Base-by-base conservation (phyloP, 148 eudicot genomes). In the Rhododendron molle region DNA sequence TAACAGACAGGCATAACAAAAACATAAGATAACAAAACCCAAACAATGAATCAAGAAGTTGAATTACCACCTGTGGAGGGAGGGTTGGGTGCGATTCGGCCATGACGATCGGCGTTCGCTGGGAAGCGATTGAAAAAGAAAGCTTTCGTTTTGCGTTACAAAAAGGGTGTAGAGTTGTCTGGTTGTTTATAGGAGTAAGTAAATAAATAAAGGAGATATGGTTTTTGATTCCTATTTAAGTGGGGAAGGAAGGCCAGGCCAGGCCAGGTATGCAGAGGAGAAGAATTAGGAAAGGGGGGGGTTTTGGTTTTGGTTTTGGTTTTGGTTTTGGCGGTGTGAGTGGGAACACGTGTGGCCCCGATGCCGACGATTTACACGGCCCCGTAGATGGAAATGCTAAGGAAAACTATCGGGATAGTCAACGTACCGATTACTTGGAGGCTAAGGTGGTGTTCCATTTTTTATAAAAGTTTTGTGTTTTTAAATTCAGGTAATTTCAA, bases 31-130 rank as follows among this genome's bases (percentile, higher is more conserved):
- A 67, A 10, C 14, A 12, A 67, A 26, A 67, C 73, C 73, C 34
- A 67, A 54, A 16, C 18, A 54, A 18, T 67, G 34, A 11, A 67
- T 67, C 32, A 26, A 43, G n/a, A 78, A 78, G 30, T 78, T 1
- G 81, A 78, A 21, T 77, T 78, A 78, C 81, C 81, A 43, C n/a
- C 47, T 78, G 81, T n/a, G 81, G 81, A 11, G 50, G 16, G 9
- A 44, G 30, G 52, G 5, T 78, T 3, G 81, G 81, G 16, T 5
- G 7, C 13, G 81, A 78, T 78, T 78, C 81, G 32, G 81, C 56
- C 81, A 78, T 78, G 81, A 46, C 1, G 54, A 46, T 77, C 52
- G 6, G 28, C 30, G 47, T 5, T 18, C 12, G 30, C 3, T 44
- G 52, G 50, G 50, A 77, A 43, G 80, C 15, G 46, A 43, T 12